A percentile compares a stretch with the other conserved stretches of the same genome.
Evolutionary conservation across 192 early-diverging fungal species (phyloP).

Genomic region (Pilaira anomala): DNA sequence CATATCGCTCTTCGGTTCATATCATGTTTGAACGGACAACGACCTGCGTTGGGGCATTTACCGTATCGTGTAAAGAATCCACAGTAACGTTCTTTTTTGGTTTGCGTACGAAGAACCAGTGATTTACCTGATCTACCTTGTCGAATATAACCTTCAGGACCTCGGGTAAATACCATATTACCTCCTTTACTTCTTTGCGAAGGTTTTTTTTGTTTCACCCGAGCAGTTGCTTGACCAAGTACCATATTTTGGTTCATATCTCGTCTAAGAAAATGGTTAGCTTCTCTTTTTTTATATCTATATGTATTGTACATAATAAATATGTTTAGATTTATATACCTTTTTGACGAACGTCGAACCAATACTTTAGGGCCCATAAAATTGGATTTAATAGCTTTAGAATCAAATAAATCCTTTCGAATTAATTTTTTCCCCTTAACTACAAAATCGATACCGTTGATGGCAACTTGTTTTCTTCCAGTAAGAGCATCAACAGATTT

Average conservation of each 20-base stretch:
- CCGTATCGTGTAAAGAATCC: conserved; percentile 33
- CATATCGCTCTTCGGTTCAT: conserved; percentile 48
- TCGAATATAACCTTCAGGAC: conserved; percentile 30
- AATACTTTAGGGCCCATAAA: conserved; percentile 10
- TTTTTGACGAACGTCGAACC: conserved; percentile 7
- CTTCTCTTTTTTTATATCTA: too few species aligned
- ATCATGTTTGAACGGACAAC: conserved; percentile 51
- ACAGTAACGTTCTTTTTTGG: conserved; percentile 15
- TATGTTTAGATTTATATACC: conserved; percentile 4
- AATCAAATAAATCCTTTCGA: conserved; percentile 14
- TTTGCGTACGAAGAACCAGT: conserved; percentile 17
- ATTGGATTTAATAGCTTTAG: neutral
- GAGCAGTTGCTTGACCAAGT: neutral
- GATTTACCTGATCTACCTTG: conserved; percentile 27
- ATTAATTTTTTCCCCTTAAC: conserved; percentile 29
- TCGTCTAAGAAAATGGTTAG: neutral
- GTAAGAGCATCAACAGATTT: neutral
- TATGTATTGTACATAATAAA: neutral
- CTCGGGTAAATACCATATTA: conserved; percentile 20
- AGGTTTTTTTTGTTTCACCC: neutral
- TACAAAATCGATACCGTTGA: conserved; percentile 26
- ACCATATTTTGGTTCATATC: conserved; percentile 16
- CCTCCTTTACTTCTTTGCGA: neutral
- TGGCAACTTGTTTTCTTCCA: conserved; percentile 17
- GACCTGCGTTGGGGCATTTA: conserved; percentile 31